These are phyloP conservation scores for Aspergillus sp. DNA, from an alignment of 2,329 filamentous ascomycete genomes.

Conservation along the genomic window DNA sequence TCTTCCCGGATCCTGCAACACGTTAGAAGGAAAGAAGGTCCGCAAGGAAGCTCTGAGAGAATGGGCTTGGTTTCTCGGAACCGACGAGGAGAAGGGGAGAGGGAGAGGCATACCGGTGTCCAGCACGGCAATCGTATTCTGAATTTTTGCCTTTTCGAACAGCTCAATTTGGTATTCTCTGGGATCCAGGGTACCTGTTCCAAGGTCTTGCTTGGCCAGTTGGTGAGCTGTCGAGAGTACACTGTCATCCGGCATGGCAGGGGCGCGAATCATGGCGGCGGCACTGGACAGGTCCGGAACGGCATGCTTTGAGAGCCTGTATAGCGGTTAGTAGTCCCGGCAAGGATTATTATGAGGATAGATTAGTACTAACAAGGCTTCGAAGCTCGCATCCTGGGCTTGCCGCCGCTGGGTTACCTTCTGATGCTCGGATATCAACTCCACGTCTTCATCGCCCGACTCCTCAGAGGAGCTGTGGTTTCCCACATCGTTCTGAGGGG, in stretches of 20 bases:
- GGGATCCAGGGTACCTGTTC: slow-evolving; percentile 61
- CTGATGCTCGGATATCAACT: slow-evolving; percentile 8
- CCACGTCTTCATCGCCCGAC: slow-evolving; percentile 19
- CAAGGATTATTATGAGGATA: not conserved
- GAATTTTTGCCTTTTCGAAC: slow-evolving; percentile 73
- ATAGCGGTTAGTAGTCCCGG: slow-evolving; percentile 4
- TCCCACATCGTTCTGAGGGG: not conserved
- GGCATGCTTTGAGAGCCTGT: slow-evolving; percentile 34
- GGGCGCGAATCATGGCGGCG: no score
- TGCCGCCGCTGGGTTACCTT: slow-evolving; percentile 39
- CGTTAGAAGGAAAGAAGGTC: no score
- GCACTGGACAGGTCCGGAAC: slow-evolving; percentile 32
- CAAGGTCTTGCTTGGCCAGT: slow-evolving; percentile 43
- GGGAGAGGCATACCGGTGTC: slow-evolving; percentile 83
- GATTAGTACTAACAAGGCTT: slow-evolving; percentile 31
- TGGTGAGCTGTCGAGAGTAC: slow-evolving; percentile 47
- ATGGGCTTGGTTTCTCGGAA: no score
- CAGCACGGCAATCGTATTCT: slow-evolving; percentile 86
- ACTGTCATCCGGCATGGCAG: slow-evolving; percentile 30
- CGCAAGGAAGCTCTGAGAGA: no score
- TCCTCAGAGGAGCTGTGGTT: slow-evolving; percentile 14
- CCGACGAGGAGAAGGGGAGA: no score
- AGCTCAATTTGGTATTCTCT: slow-evolving; percentile 88
- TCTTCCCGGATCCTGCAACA: slow-evolving; percentile 72
- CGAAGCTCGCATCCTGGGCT: slow-evolving; percentile 43